Evolutionary conservation across 139 green algal species (phyloP).

Genomic region (Tetraselmis chui): DNA sequence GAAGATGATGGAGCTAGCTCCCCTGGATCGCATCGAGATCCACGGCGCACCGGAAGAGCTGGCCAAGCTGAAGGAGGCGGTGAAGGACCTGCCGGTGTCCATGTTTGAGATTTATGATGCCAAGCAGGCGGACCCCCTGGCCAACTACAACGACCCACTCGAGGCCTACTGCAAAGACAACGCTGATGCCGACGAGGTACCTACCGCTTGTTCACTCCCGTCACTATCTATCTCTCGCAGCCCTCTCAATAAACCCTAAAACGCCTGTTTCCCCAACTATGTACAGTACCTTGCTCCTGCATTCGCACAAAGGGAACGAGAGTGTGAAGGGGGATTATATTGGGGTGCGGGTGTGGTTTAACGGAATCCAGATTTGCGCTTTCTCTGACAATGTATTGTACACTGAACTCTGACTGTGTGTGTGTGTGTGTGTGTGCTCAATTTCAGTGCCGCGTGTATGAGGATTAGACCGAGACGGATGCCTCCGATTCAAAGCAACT

Average conservation of each 20-base stretch:
- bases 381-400: no score
- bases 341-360: not conserved
- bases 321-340: not conserved
- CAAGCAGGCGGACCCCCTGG: not conserved
- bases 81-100: not conserved
- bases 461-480: not conserved
- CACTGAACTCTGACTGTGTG: no score
- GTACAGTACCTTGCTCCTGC: no score
- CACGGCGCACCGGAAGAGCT: not conserved
- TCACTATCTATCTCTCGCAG: no score
- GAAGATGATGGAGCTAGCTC: not conserved
- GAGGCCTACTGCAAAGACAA: not conserved
- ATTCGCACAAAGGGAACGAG: not conserved
- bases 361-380: not conserved
- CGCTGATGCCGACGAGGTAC: not conserved
- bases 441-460: not conserved
- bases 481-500: no score
- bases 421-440: no score
- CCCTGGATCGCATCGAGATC: not conserved
- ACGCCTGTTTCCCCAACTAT: no score
- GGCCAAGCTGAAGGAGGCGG: not conserved
- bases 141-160: not conserved
- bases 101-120: not conserved
- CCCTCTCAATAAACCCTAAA: no score
- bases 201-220: not conserved